Percentiles rank a stretch among this genome's conserved stretches.
These are phyloP conservation scores for Handroanthus guayacan DNA, from an alignment of 257 asterid species.

Conservation along the genomic window DNA sequence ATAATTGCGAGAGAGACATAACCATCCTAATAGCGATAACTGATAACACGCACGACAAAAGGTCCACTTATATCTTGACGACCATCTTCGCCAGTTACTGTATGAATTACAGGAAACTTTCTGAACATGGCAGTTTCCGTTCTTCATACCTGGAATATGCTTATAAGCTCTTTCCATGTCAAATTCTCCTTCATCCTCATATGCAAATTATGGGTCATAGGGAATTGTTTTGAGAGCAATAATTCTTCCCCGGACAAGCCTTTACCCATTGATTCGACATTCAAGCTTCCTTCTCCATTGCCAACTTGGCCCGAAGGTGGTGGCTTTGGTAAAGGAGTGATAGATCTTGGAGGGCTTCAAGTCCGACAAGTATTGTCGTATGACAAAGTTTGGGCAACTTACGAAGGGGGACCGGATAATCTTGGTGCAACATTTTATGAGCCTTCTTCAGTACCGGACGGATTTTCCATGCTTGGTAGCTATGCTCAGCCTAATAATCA, in stretches of 20 bases:
- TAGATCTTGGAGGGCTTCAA: constrained; percentile 82
- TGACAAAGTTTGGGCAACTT: constrained; percentile 53
- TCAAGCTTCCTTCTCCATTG: constrained; percentile 71
- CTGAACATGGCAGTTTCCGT: constrained; percentile 16
- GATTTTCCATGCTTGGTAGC: constrained; percentile 81
- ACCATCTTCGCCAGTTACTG: neutral
- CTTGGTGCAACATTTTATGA: constrained; percentile 80
- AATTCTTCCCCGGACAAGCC: constrained; percentile 24
- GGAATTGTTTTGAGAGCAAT: constrained; percentile 41
- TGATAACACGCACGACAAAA: constrained; percentile 1
- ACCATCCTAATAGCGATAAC: neutral
- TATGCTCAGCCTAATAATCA: constrained; percentile 76
- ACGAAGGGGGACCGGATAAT: constrained; percentile 60
- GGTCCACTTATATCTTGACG: neutral
- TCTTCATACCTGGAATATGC: constrained; percentile 25
- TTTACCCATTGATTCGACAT: constrained; percentile 65
- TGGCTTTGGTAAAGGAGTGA: constrained; percentile 61
- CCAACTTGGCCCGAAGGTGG: constrained; percentile 73
- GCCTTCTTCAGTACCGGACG: constrained; percentile 79
- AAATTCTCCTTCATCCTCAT: constrained; percentile 18
- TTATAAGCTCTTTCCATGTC: neutral
- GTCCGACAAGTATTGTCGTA: constrained; percentile 61
- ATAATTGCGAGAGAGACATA: neutral
- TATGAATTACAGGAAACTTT: constrained; percentile 1
- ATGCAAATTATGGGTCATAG: constrained; percentile 43